Base-by-base conservation (phyloP, 768 basidiomycete species). In the Boletellus sp. region DNA sequence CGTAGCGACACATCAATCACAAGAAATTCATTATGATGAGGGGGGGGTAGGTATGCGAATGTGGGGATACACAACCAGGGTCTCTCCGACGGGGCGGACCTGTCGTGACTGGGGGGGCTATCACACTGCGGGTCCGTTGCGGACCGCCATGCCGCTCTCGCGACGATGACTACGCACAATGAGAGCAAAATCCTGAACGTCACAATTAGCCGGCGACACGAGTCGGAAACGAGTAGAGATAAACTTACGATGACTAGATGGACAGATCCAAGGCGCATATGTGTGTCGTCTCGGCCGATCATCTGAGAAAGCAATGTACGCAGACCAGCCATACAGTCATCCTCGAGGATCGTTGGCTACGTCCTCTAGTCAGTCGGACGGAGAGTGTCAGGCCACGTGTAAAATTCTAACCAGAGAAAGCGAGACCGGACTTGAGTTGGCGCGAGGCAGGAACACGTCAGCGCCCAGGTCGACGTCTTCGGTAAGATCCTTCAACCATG, bases 131-230 rank as follows among this genome's bases (percentile, higher is more conserved):
- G 31, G 20, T 17, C 52, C 42, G 20, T 23, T 24, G 42, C 24
- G 28, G 23, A 32, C 40, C 22, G 8, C 39, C 9, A 15, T 16
- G 9, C 17, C 17, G 13, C 36, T 32, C 51, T 44, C 43, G 23
- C 51, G 55, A 43, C 52, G 42, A 37, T 28, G 52, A 24, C 41
- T 38, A 32, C 55, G 61, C 31, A 64, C 16, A 26, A 54, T 45
- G 17, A 62, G 32, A 20, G 58, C 62, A 40, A 62, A 61, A 45
- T 62, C 61, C 62, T 64, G n/a, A 24, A 45, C 26, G 23, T 42
- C 23, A 11, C 37, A 24, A 37, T 62, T 39, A 58, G 43, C 11
- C 38, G 47, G 16, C 9, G 19, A 23, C 19, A 41, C 7, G 22
- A n/a, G n/a, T n/a, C n/a, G n/a, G n/a, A 31, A 28, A 20, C 7